Evolutionary conservation across 1,284 basidiomycete species (phyloP).

Genomic region (Tylopilus sp.): DNA sequence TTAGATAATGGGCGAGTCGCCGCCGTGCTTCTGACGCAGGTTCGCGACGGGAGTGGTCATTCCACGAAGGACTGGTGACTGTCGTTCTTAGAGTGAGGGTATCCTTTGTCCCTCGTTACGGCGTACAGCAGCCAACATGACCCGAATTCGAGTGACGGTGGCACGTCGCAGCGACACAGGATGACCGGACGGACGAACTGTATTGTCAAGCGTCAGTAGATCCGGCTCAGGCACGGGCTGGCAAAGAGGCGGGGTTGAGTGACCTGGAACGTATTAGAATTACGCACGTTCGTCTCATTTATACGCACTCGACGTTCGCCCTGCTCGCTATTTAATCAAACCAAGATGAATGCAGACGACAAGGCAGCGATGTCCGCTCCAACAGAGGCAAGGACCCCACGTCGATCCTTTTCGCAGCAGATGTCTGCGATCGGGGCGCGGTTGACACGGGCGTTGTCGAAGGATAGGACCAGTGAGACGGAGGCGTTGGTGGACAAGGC

Average conservation of each 20-base stretch:
- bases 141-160: background rate
- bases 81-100: background rate
- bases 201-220: background rate
- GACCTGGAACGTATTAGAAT: slow-evolving; percentile 1
- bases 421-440: slow-evolving; percentile 24
- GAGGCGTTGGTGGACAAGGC: slow-evolving; percentile 11
- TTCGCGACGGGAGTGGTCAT: background rate
- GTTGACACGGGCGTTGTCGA: slow-evolving; percentile 16
- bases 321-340: slow-evolving; percentile 14
- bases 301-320: background rate
- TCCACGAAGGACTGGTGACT: no score
- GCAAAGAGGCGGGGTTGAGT: background rate
- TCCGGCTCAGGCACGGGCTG: slow-evolving; percentile 11
- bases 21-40: background rate
- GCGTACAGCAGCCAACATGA: background rate
- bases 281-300: slow-evolving; percentile 21
- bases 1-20: background rate
- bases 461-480: slow-evolving; percentile 9
- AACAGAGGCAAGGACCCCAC: slow-evolving; percentile 10
- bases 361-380: slow-evolving; percentile 5
- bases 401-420: slow-evolving; percentile 18
- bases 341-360: slow-evolving; percentile 2
- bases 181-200: background rate
- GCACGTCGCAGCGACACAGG: background rate
- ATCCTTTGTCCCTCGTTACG: background rate